Evolutionary conservation across 495 filamentous ascomycete species (phyloP).

Genomic region (Niebla homalea): DNA sequence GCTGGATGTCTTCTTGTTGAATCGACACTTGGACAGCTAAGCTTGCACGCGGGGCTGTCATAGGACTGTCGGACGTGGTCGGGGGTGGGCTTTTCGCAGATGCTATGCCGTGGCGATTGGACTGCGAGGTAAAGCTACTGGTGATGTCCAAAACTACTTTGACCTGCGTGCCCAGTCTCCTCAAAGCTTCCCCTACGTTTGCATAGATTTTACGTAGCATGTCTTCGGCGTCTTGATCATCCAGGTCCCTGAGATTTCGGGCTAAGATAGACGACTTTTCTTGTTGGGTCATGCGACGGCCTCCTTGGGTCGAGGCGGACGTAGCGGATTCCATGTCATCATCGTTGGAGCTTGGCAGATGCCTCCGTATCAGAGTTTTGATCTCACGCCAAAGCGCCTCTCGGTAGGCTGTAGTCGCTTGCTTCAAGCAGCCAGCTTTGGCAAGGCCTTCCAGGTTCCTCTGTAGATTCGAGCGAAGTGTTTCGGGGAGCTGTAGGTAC

Average conservation of each 20-base stretch:
- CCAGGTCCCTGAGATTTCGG: conserved; percentile 79
- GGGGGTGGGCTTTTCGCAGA: conserved; percentile 38
- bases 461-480: conserved; percentile 52
- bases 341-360: conserved; percentile 80
- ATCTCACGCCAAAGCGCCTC: conserved; percentile 81
- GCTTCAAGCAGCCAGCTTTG: conserved; percentile 59
- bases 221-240: conserved; percentile 73
- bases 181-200: conserved; percentile 71
- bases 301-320: conserved; percentile 70
- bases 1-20: conserved; percentile 65
- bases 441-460: conserved; percentile 63
- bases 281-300: conserved; percentile 58
- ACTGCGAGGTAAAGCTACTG: conserved; percentile 45
- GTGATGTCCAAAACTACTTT: conserved; percentile 95
- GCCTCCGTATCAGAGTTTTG: conserved; percentile 68
- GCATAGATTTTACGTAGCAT: conserved; percentile 74
- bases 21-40: conserved; percentile 20
- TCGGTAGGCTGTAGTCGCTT: conserved; percentile 72
- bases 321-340: conserved; percentile 86
- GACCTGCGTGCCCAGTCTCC: conserved; percentile 75
- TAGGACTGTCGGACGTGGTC: conserved; percentile 19
- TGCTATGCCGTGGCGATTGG: conserved; percentile 18
- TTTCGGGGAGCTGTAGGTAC: conserved; percentile 57
- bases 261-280: conserved; percentile 83
- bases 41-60: conserved; percentile 18